These are phyloP conservation scores for Paramecium sonneborni DNA, from an alignment of 73 alveolate species.

Conservation along the genomic window DNA sequence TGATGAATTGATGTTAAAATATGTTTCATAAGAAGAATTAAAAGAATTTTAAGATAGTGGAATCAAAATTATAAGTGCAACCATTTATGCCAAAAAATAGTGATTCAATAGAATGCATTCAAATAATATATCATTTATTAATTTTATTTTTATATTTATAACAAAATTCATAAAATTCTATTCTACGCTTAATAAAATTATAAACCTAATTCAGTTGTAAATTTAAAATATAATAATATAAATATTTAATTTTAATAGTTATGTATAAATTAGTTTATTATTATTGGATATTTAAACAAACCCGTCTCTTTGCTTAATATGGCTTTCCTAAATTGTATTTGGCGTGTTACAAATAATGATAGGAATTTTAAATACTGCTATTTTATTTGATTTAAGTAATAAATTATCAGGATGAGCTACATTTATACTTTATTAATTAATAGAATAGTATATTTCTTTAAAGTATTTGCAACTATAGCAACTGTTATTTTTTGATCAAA, in stretches of 20 bases:
- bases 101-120: too few relatives aligned
- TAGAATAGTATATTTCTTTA: constrained; percentile 13
- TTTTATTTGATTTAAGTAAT: neutral
- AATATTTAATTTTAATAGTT: neutral
- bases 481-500: too few relatives aligned
- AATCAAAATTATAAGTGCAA: constrained; percentile 2
- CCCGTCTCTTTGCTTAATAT: neutral
- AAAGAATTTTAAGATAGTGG: constrained; percentile 1
- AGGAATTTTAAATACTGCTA: neutral
- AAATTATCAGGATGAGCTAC: neutral
- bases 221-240: too few relatives aligned
- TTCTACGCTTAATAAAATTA: too few relatives aligned
- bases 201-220: too few relatives aligned
- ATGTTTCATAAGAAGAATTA: neutral
- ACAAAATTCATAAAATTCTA: too few relatives aligned
- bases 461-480: constrained; percentile 40
- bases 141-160: too few relatives aligned
- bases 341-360: neutral
- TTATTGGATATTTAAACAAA: neutral
- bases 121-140: too few relatives aligned
- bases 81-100: constrained; percentile 18
- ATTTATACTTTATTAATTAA: neutral
- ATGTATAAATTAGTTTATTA: neutral
- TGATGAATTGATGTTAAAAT: constrained; percentile 9
- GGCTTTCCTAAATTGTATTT: neutral